A percentile compares a stretch with the other conserved stretches of the same genome.
These are phyloP conservation scores for Aureobasidium sp. DNA, from an alignment of 2,329 filamentous ascomycete species.

Conservation along the genomic window DNA sequence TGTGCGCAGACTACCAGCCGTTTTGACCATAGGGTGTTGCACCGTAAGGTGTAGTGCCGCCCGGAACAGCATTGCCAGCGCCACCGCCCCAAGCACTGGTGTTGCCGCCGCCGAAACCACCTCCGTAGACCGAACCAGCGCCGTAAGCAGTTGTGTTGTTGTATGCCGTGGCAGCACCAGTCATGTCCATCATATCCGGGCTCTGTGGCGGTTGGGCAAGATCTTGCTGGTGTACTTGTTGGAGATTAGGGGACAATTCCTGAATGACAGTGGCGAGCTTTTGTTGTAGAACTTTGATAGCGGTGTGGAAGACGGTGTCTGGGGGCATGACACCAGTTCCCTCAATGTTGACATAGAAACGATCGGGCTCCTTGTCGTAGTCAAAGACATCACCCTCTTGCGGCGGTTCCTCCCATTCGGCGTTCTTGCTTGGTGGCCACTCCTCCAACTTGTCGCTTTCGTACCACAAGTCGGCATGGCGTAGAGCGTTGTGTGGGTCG, in stretches of 20 bases:
- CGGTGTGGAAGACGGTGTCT: constrained; percentile 80
- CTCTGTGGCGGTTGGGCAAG: constrained; percentile 47
- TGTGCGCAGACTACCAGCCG: constrained; percentile 13
- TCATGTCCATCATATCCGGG: constrained; percentile 43
- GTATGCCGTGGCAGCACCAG: constrained; percentile 58
- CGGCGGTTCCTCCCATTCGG: constrained; percentile 69
- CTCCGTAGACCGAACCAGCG: constrained; percentile 55
- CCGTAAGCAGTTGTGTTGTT: constrained; percentile 62
- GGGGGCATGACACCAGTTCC: constrained; percentile 81
- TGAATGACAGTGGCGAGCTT: constrained; percentile 79
- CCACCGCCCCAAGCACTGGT: constrained; percentile 60
- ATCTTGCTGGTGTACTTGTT: constrained; percentile 46
- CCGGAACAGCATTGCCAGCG: constrained; percentile 29
- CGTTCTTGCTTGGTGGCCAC: constrained; percentile 66
- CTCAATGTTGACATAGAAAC: constrained; percentile 92
- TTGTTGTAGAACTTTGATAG: constrained; percentile 79
- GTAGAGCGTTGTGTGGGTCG: constrained; percentile 92
- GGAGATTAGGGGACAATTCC: constrained; percentile 48
- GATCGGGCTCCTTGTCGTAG: constrained; percentile 70
- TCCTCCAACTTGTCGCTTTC: constrained; percentile 76
- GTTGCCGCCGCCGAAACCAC: constrained; percentile 58
- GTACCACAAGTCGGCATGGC: constrained; percentile 91
- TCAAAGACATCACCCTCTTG: constrained; percentile 83
- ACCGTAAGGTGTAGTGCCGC: constrained; percentile 63
- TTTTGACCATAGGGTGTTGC: constrained; percentile 22